Base-by-base conservation (phyloP, 768 basidiomycete species). In the Lactifluus rugatus region DNA sequence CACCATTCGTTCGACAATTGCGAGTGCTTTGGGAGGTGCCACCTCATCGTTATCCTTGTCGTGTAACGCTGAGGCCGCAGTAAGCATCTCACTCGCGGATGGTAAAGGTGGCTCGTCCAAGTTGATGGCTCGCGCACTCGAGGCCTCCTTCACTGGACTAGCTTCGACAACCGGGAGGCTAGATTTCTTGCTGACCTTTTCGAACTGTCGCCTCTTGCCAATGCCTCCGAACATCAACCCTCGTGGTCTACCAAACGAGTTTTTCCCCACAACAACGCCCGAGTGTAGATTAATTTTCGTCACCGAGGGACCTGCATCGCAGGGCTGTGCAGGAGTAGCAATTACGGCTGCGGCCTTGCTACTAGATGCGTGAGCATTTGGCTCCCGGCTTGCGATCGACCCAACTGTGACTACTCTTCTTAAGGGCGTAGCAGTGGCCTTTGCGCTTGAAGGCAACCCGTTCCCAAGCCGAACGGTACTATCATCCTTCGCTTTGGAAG, bases 141-240 rank as follows among this genome's bases (percentile, higher is more conserved):
- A 50, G 7, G 53, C 56, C 6, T 47, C 74, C 61, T 80, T 79
- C 56, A 75, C 74, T 2, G 78, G 77, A 57, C 77, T 79, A 5
- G 70, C 79, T 52, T 67, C 67, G 7, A 79, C 78, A 23, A 70
- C 70, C 2, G 78, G 76, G 47, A 79, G 61, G 34, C 65, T 73
- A n/a, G 74, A 70, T 65, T 74, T 73, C 69, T 73, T 74, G 62
- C 77, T 79, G 19, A 68, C 76, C 50, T 69, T 70, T 34, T 65
- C 69, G 8, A 63, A 49, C 7, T 66, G 60, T 10, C 70, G 62
- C 25, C 66, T 62, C 2, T 67, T 66, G 8, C 52, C 31, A 32
- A 63, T 64, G 9, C 62, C 60, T 13, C 57, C 64, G 48, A 67
- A 69, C 16, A 65, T 48, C 2, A 58, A 62, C 32, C 34, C 58